Evolutionary conservation across 75 land plant genomes (phyloP), one percentile per base, ranked within the genome.

Genomic region (Pinus taeda): DNA sequence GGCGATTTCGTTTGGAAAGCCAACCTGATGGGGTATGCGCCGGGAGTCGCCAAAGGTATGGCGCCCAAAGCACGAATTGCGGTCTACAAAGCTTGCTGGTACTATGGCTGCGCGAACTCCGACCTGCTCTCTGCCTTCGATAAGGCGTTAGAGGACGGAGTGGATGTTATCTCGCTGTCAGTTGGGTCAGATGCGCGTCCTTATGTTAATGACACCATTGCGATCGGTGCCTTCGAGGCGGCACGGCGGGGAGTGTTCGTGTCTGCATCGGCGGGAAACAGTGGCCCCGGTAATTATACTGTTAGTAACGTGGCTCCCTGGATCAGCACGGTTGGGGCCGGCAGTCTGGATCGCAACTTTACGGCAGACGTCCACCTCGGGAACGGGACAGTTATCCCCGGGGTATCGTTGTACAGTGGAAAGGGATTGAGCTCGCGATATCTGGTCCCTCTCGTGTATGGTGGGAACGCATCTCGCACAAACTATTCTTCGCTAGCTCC

Each of bases 191-290:
- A 90, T 6, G 82, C 65, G 7, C 90, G 81, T 6, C 90, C 85
- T 6, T 94, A 89, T 79, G 76, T 85, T 58, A 63, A 76, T 3
- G 99, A 96, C 80, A 81, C 89, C 24, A 94, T 96, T 24, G 99
- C 99, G 1, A 79, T 96, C 63, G 99, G 98, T 0, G 91, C 99
- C 5, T 96, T 92, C 69, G 95, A 88, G n/a, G 98, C 99, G 0
- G 78, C 75, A 59, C 79, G 82, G 65, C 60, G 79, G 4, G 98
- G 98, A 0, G 80, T 96, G 33, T 81, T 94, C 60, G 98, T 94
- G 3, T 93, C 99, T 3, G 90, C 91, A 37, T 96, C 99, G 0
- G 97, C 96, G 2, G 99, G 99, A 1, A 96, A 96, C 77, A 84
- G 84, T 37, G 99, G 99, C 3, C 99, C 99, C 7, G 85, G 77